Evolutionary conservation across 495 filamentous ascomycete genomes (phyloP), one percentile per base, ranked within the genome.

Genomic region (Hypoxylon trugodes): DNA sequence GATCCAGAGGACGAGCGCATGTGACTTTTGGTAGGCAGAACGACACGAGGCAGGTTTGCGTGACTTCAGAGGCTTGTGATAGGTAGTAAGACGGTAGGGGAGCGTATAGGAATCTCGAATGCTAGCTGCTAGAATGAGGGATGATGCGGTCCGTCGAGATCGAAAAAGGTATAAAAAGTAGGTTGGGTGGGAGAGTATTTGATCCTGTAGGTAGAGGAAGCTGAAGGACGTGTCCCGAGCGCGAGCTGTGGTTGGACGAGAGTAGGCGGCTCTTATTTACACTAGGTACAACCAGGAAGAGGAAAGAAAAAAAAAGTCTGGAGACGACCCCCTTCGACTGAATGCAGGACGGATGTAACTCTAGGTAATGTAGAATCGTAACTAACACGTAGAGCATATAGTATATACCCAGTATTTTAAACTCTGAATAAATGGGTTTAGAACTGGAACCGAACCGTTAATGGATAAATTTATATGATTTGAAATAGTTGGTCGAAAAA

Each of bases 161-260:
- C n/a, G 24, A 33, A 36, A 58, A 63, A 51, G 43, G 41, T 54
- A 54, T 46, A 40, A 58, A 55, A 58, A 36, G 51, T 47, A 32
- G 37, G 50, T 61, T 58, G 65, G 36, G 53, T 38, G 50, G 36
- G 37, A n/a, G n/a, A 46, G 32, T 66, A 2, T 36, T 58, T 47
- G 57, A 61, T 50, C 66, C 59, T 72, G 50, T 71, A 58, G 58
- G 60, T 69, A 62, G 64, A 46, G 61, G 25, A 65, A 54, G 61
- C 57, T 58, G 49, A 65, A 68, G 62, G 66, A 65, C 69, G 70
- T 73, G 70, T 68, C 25, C 55, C 59, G 55, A 70, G 33, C 32
- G 47, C 51, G 65, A 58, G 12, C 9, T 59, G 65, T 73, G 68
- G 68, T 73, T 73, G 70, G 70, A 60, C 40, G 37, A 63, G 37